Evolutionary conservation across 2,329 filamentous ascomycete species (phyloP).

Genomic region (Phialemoniopsis sp.): DNA sequence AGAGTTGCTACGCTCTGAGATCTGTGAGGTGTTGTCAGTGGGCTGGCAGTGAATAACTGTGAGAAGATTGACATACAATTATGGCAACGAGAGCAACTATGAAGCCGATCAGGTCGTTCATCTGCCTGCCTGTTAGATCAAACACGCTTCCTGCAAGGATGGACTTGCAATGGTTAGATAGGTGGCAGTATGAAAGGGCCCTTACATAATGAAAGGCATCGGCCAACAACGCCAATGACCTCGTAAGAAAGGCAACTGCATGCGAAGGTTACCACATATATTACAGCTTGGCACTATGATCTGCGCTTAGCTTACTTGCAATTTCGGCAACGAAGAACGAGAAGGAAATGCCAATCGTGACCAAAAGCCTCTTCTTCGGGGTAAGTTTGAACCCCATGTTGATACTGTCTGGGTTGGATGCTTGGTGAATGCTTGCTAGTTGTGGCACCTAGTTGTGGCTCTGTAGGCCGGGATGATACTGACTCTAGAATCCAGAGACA

Average conservation of each 20-base stretch:
- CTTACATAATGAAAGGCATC: constrained; percentile 76
- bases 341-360: constrained; percentile 44
- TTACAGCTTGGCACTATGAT: constrained; percentile 2
- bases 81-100: constrained; percentile 62
- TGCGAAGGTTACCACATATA: constrained; percentile 4
- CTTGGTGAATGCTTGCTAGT: background rate
- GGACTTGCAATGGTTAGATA: background rate
- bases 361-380: constrained; percentile 40
- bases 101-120: constrained; percentile 70
- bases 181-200: constrained; percentile 3
- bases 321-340: constrained; percentile 49
- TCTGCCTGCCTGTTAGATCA: constrained; percentile 28
- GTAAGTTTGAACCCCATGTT: constrained; percentile 30
- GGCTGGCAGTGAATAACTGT: background rate
- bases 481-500: background rate
- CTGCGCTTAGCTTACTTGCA: constrained; percentile 26
- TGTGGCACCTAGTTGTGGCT: background rate
- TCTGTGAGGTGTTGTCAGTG: constrained; percentile 29
- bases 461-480: background rate
- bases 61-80: constrained; percentile 38
- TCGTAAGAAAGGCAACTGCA: constrained; percentile 63
- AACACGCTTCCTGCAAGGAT: too few relatives aligned
- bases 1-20: constrained; percentile 50
- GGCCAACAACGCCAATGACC: constrained; percentile 67
- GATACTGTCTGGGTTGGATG: background rate